A percentile compares a stretch with the other conserved stretches of the same genome.
These are phyloP conservation scores for Candida tibetensis DNA, from an alignment of 805 yeast species.

Conservation along the genomic window DNA sequence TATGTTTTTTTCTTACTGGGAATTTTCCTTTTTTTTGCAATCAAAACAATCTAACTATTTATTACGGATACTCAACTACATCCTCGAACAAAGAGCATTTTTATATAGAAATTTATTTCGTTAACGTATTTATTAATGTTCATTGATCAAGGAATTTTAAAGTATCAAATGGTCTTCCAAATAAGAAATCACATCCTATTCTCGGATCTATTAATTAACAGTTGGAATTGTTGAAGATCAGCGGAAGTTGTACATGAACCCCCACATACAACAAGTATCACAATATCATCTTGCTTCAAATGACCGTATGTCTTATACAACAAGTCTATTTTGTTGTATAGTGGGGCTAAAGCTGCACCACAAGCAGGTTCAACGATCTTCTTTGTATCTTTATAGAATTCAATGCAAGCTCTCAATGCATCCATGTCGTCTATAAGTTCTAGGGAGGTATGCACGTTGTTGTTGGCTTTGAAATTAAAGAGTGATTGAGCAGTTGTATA, in stretches of 20 bases:
- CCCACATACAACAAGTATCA: constrained; percentile 61
- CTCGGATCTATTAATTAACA: constrained; percentile 11
- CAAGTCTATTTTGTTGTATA: constrained; percentile 35
- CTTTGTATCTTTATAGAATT: constrained; percentile 49
- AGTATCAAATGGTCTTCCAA: no score
- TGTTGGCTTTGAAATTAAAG: constrained; percentile 27
- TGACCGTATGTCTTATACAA: constrained; percentile 23
- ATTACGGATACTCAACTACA: no score
- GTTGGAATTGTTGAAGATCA: constrained; percentile 12
- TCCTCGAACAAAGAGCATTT: no score
- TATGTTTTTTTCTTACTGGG: constrained; percentile 16
- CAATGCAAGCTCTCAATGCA: constrained; percentile 52
- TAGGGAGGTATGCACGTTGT: constrained; percentile 16
- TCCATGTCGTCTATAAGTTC: constrained; percentile 47
- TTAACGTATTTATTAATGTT: no score
- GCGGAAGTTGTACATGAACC: constrained; percentile 19
- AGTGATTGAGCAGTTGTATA: constrained; percentile 52
- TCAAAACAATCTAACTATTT: neutral
- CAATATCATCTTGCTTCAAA: constrained; percentile 38
- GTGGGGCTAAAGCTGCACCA: constrained; percentile 62
- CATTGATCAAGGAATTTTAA: no score
- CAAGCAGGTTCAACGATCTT: constrained; percentile 68
- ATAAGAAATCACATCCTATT: constrained; percentile 6
- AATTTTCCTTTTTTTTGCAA: neutral
- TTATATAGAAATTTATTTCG: no score